Evolutionary conservation across 148 eudicot species (phyloP).

Genomic region (Rhododendron ferrugineum): DNA sequence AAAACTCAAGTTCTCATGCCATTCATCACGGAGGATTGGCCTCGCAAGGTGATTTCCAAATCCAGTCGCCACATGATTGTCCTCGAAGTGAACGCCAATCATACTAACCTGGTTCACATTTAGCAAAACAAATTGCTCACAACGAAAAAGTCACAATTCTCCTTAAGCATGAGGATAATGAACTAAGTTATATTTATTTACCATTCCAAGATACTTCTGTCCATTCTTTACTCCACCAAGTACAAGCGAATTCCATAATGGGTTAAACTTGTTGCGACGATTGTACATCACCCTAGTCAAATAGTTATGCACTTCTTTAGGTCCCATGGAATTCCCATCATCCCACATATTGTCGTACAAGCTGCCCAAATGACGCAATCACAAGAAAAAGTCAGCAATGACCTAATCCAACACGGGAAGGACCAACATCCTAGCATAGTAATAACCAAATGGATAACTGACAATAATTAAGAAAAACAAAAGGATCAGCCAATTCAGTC

Average conservation of each 20-base stretch:
- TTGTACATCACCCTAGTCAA: conserved; percentile 75
- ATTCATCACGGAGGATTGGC: not conserved
- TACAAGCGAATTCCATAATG: conserved; percentile 86
- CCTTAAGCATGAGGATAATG: not conserved
- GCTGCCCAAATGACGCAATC: conserved; percentile 28
- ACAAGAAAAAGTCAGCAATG: not conserved
- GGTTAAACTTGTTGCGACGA: conserved; percentile 90
- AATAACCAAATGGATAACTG: not conserved
- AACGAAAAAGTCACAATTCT: not conserved
- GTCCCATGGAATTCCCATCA: conserved; percentile 21
- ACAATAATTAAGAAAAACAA: not conserved
- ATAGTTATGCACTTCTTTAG: conserved; percentile 31
- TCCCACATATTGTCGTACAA: conserved; percentile 90
- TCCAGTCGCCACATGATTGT: conserved; percentile 53
- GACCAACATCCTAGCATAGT: not conserved
- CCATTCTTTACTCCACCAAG: conserved; percentile 57
- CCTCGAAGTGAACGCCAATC: conserved; percentile 88
- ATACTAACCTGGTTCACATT: conserved; percentile 54
- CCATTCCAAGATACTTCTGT: conserved; percentile 3
- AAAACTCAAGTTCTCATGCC: conserved; percentile 6
- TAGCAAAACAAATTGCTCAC: conserved; percentile 4
- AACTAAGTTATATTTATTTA: not conserved
- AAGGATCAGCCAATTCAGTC: not conserved
- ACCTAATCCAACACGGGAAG: not conserved
- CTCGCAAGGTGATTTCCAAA: conserved; percentile 3